A percentile compares a stretch with the other conserved stretches of the same genome.
Conservation (phyloP, 768 basidiomycete species). For the Fistulinella prunicolor region DNA sequence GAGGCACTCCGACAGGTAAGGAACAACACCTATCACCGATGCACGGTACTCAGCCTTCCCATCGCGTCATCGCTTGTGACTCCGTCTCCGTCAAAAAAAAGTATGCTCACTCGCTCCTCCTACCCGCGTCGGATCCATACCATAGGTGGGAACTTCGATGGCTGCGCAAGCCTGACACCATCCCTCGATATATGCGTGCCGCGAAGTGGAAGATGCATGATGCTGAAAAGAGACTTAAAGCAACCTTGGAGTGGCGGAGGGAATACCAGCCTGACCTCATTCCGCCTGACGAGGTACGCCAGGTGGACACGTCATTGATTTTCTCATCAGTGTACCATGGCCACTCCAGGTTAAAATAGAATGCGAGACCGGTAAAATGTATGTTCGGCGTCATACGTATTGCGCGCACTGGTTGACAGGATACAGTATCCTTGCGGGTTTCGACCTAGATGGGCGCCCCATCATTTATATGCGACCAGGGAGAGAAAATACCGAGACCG, state of each 20-base stretch:
- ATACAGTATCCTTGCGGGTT: slow-evolving; percentile 73
- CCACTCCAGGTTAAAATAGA: slow-evolving; percentile 60
- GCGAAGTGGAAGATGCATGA: slow-evolving; percentile 81
- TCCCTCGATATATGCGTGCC: slow-evolving; percentile 75
- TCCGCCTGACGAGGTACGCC: slow-evolving; percentile 62
- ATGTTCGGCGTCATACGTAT: slow-evolving; percentile 21
- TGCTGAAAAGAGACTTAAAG: slow-evolving; percentile 73
- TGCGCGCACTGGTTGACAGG: background rate
- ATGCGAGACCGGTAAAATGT: slow-evolving; percentile 89
- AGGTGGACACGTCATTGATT: background rate
- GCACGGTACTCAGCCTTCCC: background rate
- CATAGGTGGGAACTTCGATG: slow-evolving; percentile 75
- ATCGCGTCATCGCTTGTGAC: background rate
- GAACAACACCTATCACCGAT: background rate
- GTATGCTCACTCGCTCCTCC: slow-evolving; percentile 63
- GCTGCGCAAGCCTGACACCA: slow-evolving; percentile 64
- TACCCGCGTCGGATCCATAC: slow-evolving; percentile 71
- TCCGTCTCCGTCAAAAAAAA: slow-evolving; percentile 26
- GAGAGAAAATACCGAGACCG: slow-evolving; percentile 76
- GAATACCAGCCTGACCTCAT: slow-evolving; percentile 86
- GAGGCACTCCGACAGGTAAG: slow-evolving; percentile 60
- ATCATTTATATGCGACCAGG: slow-evolving; percentile 89
- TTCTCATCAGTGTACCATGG: slow-evolving; percentile 1
- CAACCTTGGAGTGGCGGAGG: slow-evolving; percentile 80
- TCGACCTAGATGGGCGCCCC: slow-evolving; percentile 83